Evolutionary conservation across 768 basidiomycete genomes (phyloP).

Genomic region (Suillus decipiens): DNA sequence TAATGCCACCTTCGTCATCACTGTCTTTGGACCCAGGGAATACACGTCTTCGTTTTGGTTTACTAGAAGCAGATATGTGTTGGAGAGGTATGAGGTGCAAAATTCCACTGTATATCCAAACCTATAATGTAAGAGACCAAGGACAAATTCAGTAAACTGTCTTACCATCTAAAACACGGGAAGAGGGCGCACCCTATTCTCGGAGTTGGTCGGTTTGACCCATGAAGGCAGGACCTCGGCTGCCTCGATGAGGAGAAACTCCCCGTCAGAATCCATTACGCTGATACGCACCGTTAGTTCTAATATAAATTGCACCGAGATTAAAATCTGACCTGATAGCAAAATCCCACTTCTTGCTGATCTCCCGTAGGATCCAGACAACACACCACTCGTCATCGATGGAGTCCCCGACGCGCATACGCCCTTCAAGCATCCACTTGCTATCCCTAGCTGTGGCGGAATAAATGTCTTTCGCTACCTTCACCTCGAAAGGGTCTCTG

Average conservation of each 20-base stretch:
- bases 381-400: constrained; percentile 98
- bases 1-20: constrained; percentile 51
- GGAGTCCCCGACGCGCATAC: constrained; percentile 91
- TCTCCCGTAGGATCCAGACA: constrained; percentile 84
- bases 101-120: constrained; percentile 85
- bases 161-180: constrained; percentile 32
- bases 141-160: constrained; percentile 32
- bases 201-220: constrained; percentile 89
- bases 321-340: constrained; percentile 63
- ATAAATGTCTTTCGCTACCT: constrained; percentile 54
- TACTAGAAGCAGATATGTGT: constrained; percentile 67
- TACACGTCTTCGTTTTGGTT: constrained; percentile 50
- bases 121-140: constrained; percentile 50
- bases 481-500: constrained; percentile 79
- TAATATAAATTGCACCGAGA: constrained; percentile 1
- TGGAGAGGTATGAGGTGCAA: constrained; percentile 87
- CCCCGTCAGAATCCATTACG: constrained; percentile 88
- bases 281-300: constrained; percentile 18
- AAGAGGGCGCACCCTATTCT: constrained; percentile 79
- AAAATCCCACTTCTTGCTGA: constrained; percentile 79
- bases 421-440: constrained; percentile 72
- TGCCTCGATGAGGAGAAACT: constrained; percentile 95
- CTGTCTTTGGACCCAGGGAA: constrained; percentile 42
- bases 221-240: constrained; percentile 87
- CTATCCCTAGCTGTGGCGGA: constrained; percentile 20